Base-by-base conservation (phyloP, 495 filamentous ascomycete species). In the Xylaria nigripes region DNA sequence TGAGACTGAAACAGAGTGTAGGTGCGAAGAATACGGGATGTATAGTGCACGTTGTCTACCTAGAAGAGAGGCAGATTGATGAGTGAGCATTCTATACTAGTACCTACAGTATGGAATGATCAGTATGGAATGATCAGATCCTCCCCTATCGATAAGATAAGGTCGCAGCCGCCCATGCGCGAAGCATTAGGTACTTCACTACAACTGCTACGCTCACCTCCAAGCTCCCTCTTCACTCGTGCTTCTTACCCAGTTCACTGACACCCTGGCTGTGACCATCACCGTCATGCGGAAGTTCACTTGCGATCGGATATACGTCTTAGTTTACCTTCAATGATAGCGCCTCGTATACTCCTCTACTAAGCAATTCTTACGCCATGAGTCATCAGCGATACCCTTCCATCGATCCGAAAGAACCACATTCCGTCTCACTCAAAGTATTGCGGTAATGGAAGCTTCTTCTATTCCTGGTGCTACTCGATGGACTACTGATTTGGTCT, bases 341-440 rank as follows among this genome's bases (percentile, higher is more conserved):
- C 54, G 34, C 23, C 23, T 9, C 36, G 36, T 40, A 13, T 41
- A 48, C 47, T 45, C 22, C 7, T 29, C 29, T 34, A 42, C 25
- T 40, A 22, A 48, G 47, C 21, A 25, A 45, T 30, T 15, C 41
- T 25, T 46, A 21, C 59, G 45, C 50, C 30, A 78, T 78, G 75
- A 73, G 68, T 62, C 75, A 78, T 55, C 75, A 76, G 64, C 74
- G 79, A 32, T 72, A 72, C 44, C 67, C 72, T 25, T 74, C 75
- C 43, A 83, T 89, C 46, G 78, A 76, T 44, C 65, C 75, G 29
- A 90, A 89, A 64, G 87, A 87, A 61, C 85, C 88, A 18, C 90
- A 96, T 72, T 79, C 84, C 13, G 81, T 96, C 32, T 94, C 88
- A 50, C 69, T 96, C 23, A 96, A 95, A 77, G 90, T 87, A 10